Base-by-base conservation (phyloP, 208 protist genomes). In the Crithidia sp. region DNA sequence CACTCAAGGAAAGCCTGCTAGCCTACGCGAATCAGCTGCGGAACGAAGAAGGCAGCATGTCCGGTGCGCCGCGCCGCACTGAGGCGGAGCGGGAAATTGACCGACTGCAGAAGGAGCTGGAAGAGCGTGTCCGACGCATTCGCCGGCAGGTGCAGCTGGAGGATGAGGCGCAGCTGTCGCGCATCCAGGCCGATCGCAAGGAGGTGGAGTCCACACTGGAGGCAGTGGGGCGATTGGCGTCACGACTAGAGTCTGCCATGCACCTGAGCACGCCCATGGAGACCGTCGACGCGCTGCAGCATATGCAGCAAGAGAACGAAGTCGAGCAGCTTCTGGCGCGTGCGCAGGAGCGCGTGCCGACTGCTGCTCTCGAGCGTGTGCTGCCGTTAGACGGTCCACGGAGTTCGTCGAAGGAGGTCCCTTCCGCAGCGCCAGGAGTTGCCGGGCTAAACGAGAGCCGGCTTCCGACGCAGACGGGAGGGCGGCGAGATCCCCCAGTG, bases 101-200 rank as follows among this genome's bases (percentile, higher is more conserved):
- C 39, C 79, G 82, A 5, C 74, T 95, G 19, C 90, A 85, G 43
- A 84, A 74, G 12, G 84, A 93, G 79, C 74, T 76, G 44, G 90
- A 93, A 79, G 85, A 88, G 68, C 72, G 74, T 44, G 74, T 91
- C 37, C 63, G 71, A 10, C 54, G 36, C 44, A 86, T 91, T 55
- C 60, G 77, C 36, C 58, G 53, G 13, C 66, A 59, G 60, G 52
- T 90, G 50, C 83, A 91, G 72, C 71, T 71, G 43, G 68, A 73
- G 68, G 87, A 95, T 65, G 58, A 59, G 49, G 82, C 69, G 44
- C 67, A 92, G 73, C 64, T 71, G 17, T 70, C 63, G 28, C 79
- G 81, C 43, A 86, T 92, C 50, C 37, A 39, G 40, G 72, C 70
- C 5, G 82, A 88, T 47, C 78, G 78, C 10, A 59, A 36, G 12